Percentiles rank a stretch among this genome's conserved stretches.
phyloP scores from a whole-genome alignment of 2,329 filamentous ascomycete species.

The Colletotrichum siamense region DNA sequence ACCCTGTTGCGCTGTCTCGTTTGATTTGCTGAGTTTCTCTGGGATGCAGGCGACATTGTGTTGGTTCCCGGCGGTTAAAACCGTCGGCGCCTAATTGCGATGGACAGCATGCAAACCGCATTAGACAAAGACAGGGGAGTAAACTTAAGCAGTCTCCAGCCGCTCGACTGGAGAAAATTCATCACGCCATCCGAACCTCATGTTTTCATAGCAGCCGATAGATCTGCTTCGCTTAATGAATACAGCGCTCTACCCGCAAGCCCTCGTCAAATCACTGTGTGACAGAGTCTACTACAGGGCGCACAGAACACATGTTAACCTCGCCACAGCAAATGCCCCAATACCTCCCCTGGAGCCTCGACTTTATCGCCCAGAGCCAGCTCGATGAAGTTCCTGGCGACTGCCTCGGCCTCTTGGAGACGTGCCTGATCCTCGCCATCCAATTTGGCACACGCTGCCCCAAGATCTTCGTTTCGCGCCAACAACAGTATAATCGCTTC shows the following conservation, averaged over 20 bases:
- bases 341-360: neutral
- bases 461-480: slow-evolving; percentile 77
- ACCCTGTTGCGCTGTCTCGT: neutral
- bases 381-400: slow-evolving; percentile 63
- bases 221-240: neutral
- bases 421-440: slow-evolving; percentile 67
- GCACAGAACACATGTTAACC: neutral
- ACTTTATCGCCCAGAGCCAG: neutral
- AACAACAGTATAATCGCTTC: slow-evolving; percentile 74
- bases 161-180: neutral
- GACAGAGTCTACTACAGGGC: neutral
- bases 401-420: slow-evolving; percentile 69
- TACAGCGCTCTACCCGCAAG: neutral
- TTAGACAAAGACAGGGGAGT: neutral
- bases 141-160: neutral
- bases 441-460: slow-evolving; percentile 72
- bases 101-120: neutral
- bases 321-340: neutral
- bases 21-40: neutral
- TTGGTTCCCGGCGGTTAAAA: neutral
- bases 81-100: neutral
- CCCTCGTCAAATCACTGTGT: neutral
- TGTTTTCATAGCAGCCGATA: neutral
- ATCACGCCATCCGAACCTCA: neutral
- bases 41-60: neutral